Conservation (phyloP, 305 asterid species). For the Fraxinus ornus region DNA sequence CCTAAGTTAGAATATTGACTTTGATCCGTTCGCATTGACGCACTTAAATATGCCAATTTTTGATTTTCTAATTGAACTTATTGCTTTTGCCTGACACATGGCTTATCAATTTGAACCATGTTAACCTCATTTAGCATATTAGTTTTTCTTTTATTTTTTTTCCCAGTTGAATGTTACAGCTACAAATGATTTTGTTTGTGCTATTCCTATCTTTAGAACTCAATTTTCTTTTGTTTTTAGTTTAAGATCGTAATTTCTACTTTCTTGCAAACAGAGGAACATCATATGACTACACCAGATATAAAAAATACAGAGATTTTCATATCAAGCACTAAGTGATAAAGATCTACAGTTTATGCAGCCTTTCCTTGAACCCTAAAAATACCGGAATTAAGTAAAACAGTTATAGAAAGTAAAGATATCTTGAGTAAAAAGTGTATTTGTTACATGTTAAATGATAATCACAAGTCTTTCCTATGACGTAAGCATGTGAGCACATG, state of each 20-base stretch:
- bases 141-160: not conserved
- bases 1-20: not conserved
- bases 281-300: not conserved
- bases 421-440: not conserved
- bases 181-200: not conserved
- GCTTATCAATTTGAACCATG: not conserved
- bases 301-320: not conserved
- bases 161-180: not conserved
- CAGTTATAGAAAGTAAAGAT: not conserved
- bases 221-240: not conserved
- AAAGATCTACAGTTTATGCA: not conserved
- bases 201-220: not conserved
- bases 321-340: not conserved
- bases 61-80: not conserved
- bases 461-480: not conserved
- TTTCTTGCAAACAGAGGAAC: not conserved
- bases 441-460: not conserved
- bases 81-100: not conserved
- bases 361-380: not conserved
- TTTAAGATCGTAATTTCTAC: not conserved
- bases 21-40: not conserved
- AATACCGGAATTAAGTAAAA: not conserved
- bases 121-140: not conserved
- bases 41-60: not conserved
- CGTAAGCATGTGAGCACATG: not conserved